Base-by-base conservation (phyloP, 108 stramenopile species). In the Nitzschia inconspicua region DNA sequence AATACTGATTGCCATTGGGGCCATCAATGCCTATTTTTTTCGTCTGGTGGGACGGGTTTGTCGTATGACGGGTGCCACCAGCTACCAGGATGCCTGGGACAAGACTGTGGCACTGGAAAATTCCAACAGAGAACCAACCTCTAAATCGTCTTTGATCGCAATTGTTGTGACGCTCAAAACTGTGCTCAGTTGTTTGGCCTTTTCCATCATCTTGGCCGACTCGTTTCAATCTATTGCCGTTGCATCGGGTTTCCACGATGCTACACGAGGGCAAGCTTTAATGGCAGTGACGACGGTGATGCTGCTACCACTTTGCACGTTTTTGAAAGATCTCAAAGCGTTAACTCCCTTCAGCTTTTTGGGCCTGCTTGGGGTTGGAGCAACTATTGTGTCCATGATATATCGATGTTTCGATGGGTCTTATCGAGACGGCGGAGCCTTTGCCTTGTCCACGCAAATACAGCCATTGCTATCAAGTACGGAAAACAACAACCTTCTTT, bases 31-130 rank as follows among this genome's bases (percentile, higher is more conserved):
- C 7, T 95, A 93, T 65, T 89, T 73, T 47, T 93, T 89, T 67
- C 42, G 74, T 8, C 66, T 92, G 16, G 70, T 92, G 48, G 90
- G 65, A 13, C 57, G 74, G 50, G 52, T 79, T 9, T 85, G 84
- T 40, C 66, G 70, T 35, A 53, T 78, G 60, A 82, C 82, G 6
- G 30, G 57, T 0, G 54, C 80, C 5, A 39, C 58, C 20, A 81
- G 91, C 2, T 93, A 87, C 66, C 68, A 80, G 28, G 89, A 89
- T 43, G 77, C 77, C 10, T 96, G 95, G 95, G 77, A 88, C 35
- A 67, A 63, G 44, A 73, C 82, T 19, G 74, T 63, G 35, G 37
- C 26, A 2, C 47, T 29, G 19, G 62, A 49, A 3, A 29, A 47
- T 18, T 29, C 30, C 72, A 10, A 66, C 59, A 30, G 53, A 53